These are phyloP conservation scores for Chaetomium fimeti DNA, from an alignment of 495 filamentous ascomycete species.

Conservation along the genomic window DNA sequence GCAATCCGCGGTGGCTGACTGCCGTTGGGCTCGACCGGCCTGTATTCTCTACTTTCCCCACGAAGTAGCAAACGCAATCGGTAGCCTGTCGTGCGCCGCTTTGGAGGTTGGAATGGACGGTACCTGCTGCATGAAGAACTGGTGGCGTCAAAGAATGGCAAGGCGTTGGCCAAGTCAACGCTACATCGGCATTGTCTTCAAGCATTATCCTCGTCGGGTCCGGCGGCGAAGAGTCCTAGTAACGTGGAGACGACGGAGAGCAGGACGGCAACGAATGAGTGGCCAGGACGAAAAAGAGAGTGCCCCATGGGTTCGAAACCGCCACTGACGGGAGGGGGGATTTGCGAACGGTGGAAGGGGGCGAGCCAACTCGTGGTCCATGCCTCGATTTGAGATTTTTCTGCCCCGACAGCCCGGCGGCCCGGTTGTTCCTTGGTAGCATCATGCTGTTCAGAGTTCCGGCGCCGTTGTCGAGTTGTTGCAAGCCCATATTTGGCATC, in stretches of 20 bases:
- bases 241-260: constrained; percentile 19
- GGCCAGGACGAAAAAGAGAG: constrained; percentile 18
- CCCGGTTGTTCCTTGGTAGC: constrained; percentile 20
- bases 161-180: constrained; percentile 4
- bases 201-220: constrained; percentile 10
- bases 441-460: constrained; percentile 8
- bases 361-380: constrained; percentile 22
- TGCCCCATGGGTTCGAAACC: constrained; percentile 30
- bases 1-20: constrained; percentile 26
- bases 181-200: neutral
- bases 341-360: constrained; percentile 20
- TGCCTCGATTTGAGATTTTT: constrained; percentile 23
- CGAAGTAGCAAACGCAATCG: neutral
- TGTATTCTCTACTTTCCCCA: constrained; percentile 5
- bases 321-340: constrained; percentile 19
- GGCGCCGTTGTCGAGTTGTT: constrained; percentile 20
- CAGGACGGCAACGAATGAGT: constrained; percentile 17
- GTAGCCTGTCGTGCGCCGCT: neutral
- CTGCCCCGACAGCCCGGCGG: constrained; percentile 19
- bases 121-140: constrained; percentile 7
- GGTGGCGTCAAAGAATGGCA: constrained; percentile 4
- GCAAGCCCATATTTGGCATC: constrained; percentile 17
- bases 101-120: neutral
- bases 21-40: constrained; percentile 34
- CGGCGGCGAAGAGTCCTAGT: constrained; percentile 17